phyloP scores from a whole-genome alignment of 2,329 filamentous ascomycete genomes.

The Dendrostoma leiphaemia region DNA sequence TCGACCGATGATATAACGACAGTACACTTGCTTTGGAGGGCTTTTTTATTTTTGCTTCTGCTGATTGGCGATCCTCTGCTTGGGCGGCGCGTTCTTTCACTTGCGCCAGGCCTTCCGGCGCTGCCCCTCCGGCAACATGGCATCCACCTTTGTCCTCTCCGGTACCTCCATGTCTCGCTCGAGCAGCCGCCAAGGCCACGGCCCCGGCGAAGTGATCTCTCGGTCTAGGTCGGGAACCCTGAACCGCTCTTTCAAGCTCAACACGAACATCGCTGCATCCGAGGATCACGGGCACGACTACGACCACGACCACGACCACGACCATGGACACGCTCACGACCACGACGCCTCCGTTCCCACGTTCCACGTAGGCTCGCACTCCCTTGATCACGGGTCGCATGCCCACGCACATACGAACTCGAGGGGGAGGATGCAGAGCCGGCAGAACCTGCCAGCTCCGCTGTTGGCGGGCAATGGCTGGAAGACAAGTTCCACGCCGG shows the following conservation, averaged over 20 bases:
- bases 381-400: slow-evolving; percentile 26
- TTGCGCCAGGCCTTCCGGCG: neutral
- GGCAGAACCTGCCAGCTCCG: slow-evolving; percentile 33
- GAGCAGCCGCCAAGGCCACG: slow-evolving; percentile 36
- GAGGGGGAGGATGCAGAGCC: slow-evolving; percentile 32
- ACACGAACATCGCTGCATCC: slow-evolving; percentile 29
- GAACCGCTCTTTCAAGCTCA: slow-evolving; percentile 31
- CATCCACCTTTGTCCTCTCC: slow-evolving; percentile 54
- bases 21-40: neutral
- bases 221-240: slow-evolving; percentile 39
- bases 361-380: slow-evolving; percentile 26
- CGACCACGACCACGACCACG: slow-evolving; percentile 31
- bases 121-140: slow-evolving; percentile 34
- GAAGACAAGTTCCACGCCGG: slow-evolving; percentile 38
- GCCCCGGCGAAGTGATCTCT: slow-evolving; percentile 31
- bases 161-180: slow-evolving; percentile 48
- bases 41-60: neutral
- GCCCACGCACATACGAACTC: slow-evolving; percentile 30
- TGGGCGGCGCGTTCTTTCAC: slow-evolving; percentile 1
- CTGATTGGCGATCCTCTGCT: neutral
- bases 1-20: slow-evolving; percentile 16
- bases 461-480: slow-evolving; percentile 34
- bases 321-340: slow-evolving; percentile 30
- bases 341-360: slow-evolving; percentile 21
- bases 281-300: slow-evolving; percentile 29